Evolutionary conservation across 2,329 filamentous ascomycete genomes (phyloP), one percentile per base, ranked within the genome.

Genomic region (Botrytis fragariae): DNA sequence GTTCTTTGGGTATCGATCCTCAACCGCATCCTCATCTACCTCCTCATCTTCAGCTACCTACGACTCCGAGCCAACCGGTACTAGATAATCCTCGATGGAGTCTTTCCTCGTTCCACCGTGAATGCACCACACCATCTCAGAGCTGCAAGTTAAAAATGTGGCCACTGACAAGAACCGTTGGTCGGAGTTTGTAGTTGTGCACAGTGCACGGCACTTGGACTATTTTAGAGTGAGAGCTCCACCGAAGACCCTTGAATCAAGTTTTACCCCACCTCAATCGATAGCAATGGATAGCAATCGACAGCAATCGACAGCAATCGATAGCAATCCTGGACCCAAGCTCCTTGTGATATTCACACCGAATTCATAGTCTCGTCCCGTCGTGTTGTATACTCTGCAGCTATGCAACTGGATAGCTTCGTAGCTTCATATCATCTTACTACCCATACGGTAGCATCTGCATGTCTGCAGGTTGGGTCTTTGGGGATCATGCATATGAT

Each of bases 121-220:
- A 32, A 42, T 8, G 48, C 44, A 45, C 44, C 44, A 48, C 10
- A 51, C 10, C 25, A 51, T 51, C 48, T 32, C 51, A 20, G 25
- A 59, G 67, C 67, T 68, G 44, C 51, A 69, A 69, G 35, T 69
- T n/a, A 10, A 4, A 59, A 44, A 35, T 5, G 39, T 61, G n/a
- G 54, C n/a, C n/a, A 29, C 51, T 32, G 51, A 7, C 18, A 4
- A 44, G 20, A 54, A 35, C 42, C 35, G 35, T 61, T 61, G 35
- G 35, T 20, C 42, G 54, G 48, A 42, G 29, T 61, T 45, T 70
- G 63, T 16, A 51, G 14, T 8, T 32, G n/a, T 9, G 51, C 16
- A 9, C 51, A 29, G 48, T 22, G 62, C 62, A 35, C 42, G 29
- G 42, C 62, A 64, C 42, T 64, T 45, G 20, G 42, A 45, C 62